Conservation (phyloP, 768 basidiomycete species). For the Mycena haematopus region DNA sequence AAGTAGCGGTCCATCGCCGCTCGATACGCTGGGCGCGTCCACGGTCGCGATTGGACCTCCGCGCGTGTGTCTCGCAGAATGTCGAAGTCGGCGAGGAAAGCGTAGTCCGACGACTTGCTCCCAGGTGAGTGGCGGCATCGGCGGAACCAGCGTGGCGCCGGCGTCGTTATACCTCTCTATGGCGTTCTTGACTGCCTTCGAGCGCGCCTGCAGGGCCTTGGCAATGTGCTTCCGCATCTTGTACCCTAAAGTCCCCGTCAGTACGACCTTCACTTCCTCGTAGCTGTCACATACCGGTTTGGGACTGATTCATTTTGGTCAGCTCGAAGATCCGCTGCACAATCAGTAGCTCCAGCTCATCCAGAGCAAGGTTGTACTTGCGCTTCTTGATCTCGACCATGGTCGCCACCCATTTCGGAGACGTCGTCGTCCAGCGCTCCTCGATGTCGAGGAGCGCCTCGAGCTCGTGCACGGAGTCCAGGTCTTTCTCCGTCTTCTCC, state of each 20-base stretch:
- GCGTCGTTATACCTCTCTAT: slow-evolving; percentile 26
- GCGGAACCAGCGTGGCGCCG: not conserved
- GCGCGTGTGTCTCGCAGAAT: slow-evolving; percentile 18
- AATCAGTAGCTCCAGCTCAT: no score
- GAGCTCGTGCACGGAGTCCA: no score
- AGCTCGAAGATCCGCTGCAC: no score
- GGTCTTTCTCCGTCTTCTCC: no score
- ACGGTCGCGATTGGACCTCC: slow-evolving; percentile 14
- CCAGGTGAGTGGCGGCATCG: slow-evolving; percentile 24
- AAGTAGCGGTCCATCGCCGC: slow-evolving; percentile 23
- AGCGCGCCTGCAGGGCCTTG: slow-evolving; percentile 25
- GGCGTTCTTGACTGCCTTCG: slow-evolving; percentile 14
- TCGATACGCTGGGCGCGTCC: not conserved
- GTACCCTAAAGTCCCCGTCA: slow-evolving; percentile 19
- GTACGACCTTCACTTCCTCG: no score
- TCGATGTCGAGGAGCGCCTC: no score
- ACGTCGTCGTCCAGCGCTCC: no score
- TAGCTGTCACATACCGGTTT: no score
- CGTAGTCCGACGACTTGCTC: slow-evolving; percentile 32
- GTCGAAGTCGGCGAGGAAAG: slow-evolving; percentile 26
- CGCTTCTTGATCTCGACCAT: no score
- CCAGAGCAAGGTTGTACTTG: no score
- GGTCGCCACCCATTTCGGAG: no score
- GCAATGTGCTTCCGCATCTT: slow-evolving; percentile 29
- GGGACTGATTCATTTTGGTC: no score